Evolutionary conservation across 225 moss, liverwort and hornwort species (phyloP).

Genomic region (Neckera pumila): DNA sequence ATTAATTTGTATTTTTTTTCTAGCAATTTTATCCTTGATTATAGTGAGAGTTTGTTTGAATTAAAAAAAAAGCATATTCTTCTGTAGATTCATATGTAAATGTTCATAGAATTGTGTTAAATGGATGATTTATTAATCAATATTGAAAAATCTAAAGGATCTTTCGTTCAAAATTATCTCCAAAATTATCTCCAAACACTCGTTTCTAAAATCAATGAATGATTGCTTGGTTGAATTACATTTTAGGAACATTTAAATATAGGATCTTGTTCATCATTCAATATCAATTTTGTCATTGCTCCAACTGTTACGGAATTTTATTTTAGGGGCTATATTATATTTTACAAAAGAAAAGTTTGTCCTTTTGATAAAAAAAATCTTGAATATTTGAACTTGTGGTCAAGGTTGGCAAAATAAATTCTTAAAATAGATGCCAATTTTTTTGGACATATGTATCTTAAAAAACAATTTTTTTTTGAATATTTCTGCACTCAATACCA

Average conservation of each 20-base stretch:
- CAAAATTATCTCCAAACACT: too few species aligned
- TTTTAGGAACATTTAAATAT: neutral
- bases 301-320: fast-evolving
- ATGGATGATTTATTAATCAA: too few species aligned
- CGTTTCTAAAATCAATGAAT: neutral
- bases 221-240: neutral
- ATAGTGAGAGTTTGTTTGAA: neutral
- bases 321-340: too few species aligned
- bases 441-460: neutral
- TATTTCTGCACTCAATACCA: too few species aligned
- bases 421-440: neutral
- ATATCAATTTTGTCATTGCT: neutral
- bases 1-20: too few species aligned
- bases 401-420: neutral
- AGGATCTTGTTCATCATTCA: too few species aligned
- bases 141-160: fast-evolving
- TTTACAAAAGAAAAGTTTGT: too few species aligned
- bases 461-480: fast-evolving
- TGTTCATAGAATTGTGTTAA: neutral
- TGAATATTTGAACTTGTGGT: neutral
- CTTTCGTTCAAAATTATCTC: fast-evolving
- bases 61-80: too few species aligned
- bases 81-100: too few species aligned
- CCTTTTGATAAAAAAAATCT: neutral
- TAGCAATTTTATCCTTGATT: fast-evolving